Base-by-base conservation (phyloP, 2,329 filamentous ascomycete species). In the Colletotrichum trifolii region DNA sequence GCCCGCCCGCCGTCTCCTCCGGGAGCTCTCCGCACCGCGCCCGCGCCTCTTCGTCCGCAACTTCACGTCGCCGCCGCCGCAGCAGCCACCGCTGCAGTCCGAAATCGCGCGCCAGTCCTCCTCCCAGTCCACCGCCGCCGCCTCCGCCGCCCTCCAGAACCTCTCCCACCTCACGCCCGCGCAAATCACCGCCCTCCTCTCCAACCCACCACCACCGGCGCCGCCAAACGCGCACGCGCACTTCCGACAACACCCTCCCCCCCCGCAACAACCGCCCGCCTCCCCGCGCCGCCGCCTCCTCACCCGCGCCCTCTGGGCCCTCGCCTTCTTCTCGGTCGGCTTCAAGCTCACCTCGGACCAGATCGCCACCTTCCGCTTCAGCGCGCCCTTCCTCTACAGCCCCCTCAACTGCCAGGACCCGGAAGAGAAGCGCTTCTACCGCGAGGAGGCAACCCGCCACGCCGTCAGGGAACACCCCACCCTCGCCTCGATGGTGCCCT, bases 151-250 rank as follows among this genome's bases (percentile, higher is more conserved):
- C 36, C 67, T 68, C 40, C 36, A 54, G 43, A 68, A 67, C 49
- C 67, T 68, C 46, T 67, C 67, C 25, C 61, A 60, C 48, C 67
- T 68, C 13, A 56, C 67, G 8, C 67, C 67, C 11, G 60, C 43
- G 13, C 67, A 68, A 36, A 67, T 68, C 12, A 61, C 60, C 6
- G 52, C 67, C 54, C 67, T 68, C 67, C 65, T 68, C 45, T 62
- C 60, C 42, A 49, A 53, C 1, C 36, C 63, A 12, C 53, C 55
- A 6, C 54, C 58, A 7, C 34, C 39, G 25, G 33, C 59, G 4
- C 43, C 52, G 33, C 40, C 25, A 25, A 5, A 25, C 25, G 25
- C 25, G 25, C 25, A 25, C 25, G 25, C 25, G 25, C 25, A 25
- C 25, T 25, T 25, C 10, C 50, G 36, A 17, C 58, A 34, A 46